Evolutionary conservation across 768 basidiomycete genomes (phyloP).

Genomic region (Kwoniella sp.): DNA sequence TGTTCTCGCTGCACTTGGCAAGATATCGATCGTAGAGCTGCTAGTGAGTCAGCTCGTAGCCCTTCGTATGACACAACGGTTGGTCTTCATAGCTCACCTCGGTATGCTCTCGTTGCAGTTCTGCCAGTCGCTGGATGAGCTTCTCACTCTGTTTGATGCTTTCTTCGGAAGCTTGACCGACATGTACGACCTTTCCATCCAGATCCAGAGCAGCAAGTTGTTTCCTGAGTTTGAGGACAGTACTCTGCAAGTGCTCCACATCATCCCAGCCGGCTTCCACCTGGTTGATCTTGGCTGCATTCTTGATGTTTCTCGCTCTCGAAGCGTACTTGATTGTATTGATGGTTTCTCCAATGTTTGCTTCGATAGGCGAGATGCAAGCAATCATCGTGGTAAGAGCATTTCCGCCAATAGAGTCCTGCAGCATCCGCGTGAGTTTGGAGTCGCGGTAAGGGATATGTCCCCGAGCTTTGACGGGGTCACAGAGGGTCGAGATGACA

Average conservation of each 20-base stretch:
- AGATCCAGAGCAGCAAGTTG: conserved; percentile 82
- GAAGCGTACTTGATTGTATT: conserved; percentile 85
- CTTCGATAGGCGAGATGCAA: conserved; percentile 93
- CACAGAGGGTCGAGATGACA: conserved; percentile 74
- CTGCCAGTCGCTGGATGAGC: conserved; percentile 76
- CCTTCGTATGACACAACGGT: conserved; percentile 1
- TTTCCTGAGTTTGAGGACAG: conserved; percentile 78
- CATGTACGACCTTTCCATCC: conserved; percentile 58
- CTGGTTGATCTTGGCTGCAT: conserved; percentile 85
- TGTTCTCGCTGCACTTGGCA: conserved; percentile 47
- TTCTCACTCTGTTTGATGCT: conserved; percentile 67
- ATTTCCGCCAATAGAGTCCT: conserved; percentile 81
- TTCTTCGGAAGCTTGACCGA: conserved; percentile 56
- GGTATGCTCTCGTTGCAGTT: conserved; percentile 81
- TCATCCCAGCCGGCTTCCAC: conserved; percentile 99
- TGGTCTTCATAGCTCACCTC: conserved; percentile 63
- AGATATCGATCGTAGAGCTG: conserved; percentile 50
- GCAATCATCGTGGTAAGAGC: conserved; percentile 99
- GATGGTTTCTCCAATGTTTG: conserved; percentile 89
- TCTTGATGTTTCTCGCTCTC: conserved; percentile 95
- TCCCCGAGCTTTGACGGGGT: conserved; percentile 82
- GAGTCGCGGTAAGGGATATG: conserved; percentile 98
- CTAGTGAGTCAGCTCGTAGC: background rate
- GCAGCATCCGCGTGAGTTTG: conserved; percentile 90
- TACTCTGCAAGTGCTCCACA: conserved; percentile 90